Evolutionary conservation across 2,329 filamentous ascomycete species (phyloP).

Genomic region (Aspergillus aculeatinus): DNA sequence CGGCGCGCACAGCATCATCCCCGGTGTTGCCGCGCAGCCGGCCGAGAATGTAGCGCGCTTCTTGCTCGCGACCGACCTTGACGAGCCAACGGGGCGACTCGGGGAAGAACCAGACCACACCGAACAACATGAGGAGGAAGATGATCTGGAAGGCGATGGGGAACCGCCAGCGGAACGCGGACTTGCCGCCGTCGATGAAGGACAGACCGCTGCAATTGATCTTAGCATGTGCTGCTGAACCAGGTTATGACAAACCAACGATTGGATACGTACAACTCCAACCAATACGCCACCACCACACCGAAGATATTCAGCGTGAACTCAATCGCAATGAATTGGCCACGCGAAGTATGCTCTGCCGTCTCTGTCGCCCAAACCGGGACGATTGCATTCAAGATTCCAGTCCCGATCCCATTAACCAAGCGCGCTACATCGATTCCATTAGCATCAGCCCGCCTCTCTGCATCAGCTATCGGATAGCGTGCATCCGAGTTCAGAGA

Average conservation of each 20-base stretch:
- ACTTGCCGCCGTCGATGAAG: constrained; percentile 59
- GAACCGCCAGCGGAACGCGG: constrained; percentile 65
- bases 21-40: constrained; percentile 61
- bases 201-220: constrained; percentile 50
- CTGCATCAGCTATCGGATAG: background rate
- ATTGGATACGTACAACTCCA: constrained; percentile 46
- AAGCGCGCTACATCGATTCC: constrained; percentile 47
- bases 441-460: background rate
- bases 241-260: no score
- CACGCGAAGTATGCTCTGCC: constrained; percentile 65
- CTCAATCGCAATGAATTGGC: constrained; percentile 68
- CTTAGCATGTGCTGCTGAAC: no score
- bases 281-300: constrained; percentile 64
- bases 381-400: constrained; percentile 68
- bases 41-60: constrained; percentile 64
- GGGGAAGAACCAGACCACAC: constrained; percentile 64
- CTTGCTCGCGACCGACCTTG: constrained; percentile 65
- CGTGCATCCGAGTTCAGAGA: background rate
- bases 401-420: constrained; percentile 66
- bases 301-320: constrained; percentile 73
- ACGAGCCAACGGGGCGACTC: constrained; percentile 62
- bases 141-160: constrained; percentile 70
- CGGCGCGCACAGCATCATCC: constrained; percentile 54
- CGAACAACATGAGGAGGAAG: constrained; percentile 59
- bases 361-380: constrained; percentile 72